Evolutionary conservation across 1,284 basidiomycete genomes (phyloP), one percentile per base, ranked within the genome.

Genomic region (Jaminaea rosea): DNA sequence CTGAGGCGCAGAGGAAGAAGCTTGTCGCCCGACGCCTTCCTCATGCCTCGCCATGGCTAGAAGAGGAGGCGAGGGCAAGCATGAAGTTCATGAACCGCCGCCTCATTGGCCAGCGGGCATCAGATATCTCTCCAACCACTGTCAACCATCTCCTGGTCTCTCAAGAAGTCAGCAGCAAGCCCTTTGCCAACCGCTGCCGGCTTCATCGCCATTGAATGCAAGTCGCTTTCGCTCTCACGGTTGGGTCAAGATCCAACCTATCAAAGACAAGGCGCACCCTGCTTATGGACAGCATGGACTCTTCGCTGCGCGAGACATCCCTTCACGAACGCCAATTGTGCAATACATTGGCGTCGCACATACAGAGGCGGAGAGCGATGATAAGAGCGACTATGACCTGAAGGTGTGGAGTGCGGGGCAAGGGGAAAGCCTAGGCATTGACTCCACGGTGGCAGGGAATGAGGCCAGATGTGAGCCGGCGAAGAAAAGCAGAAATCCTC

Each of bases 311-410:
- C 81, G 79, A 54, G 86, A 83, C 66, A 84, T 92, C 24, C 76
- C 80, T 1, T 77, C 81, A 3, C 79, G 80, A 47, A 80, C 82
- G 17, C 81, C 83, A 60, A 81, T 93, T 42, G 72, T 91, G 6
- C 84, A 88, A 52, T 94, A 94, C 68, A 75, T 86, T 26, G 91
- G 90, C 31, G 81, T 89, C 65, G 79, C 92, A n/a, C 87, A 88
- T 63, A 81, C 80, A 60, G 83, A 87, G 62, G 81, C 82, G 32
- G 80, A 87, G 50, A 55, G 55, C 7, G 60, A 65, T 28, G 50
- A 53, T 46, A 44, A 79, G 23, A 86, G 84, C 15, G 84, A 92
- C 74, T 94, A 94, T 71, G 91, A 94, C 75, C 77, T 94, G n/a
- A 27, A 21, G 2, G 34, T 54, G 19, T 36, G 45, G 29, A 39